These are phyloP conservation scores for Penicillium thymicola DNA, from an alignment of 2,329 filamentous ascomycete species.

Conservation along the genomic window DNA sequence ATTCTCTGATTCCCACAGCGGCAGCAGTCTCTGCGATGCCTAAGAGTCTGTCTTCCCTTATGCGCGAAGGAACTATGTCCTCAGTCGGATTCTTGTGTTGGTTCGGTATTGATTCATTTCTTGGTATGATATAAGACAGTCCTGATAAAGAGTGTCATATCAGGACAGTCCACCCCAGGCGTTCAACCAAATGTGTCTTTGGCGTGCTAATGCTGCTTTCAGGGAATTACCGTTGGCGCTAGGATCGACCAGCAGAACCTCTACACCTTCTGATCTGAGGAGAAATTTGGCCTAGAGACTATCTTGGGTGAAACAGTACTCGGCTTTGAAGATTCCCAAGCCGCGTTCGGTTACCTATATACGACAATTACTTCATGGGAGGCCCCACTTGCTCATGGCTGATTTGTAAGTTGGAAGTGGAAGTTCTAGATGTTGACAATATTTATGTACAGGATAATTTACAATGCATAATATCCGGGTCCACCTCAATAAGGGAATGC, in stretches of 20 bases:
- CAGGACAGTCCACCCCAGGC: background rate
- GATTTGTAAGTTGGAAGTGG: background rate
- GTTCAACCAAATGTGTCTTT: background rate
- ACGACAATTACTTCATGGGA: too few relatives aligned
- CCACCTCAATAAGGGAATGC: slow-evolving; percentile 9
- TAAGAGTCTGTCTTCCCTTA: background rate
- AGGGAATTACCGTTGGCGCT: slow-evolving; percentile 1
- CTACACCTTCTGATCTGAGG: background rate
- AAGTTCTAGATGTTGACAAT: background rate
- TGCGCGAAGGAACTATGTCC: slow-evolving; percentile 1
- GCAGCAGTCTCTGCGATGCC: background rate
- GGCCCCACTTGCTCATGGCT: background rate
- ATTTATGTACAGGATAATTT: background rate
- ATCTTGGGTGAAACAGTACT: background rate
- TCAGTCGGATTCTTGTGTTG: background rate
- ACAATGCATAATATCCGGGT: background rate
- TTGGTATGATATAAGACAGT: background rate
- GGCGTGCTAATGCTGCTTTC: background rate
- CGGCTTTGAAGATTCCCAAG: background rate
- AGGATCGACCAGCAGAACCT: background rate
- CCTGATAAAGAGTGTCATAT: background rate
- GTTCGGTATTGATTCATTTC: background rate
- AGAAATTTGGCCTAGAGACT: background rate
- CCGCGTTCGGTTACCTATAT: too few relatives aligned
- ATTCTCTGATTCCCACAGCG: background rate